Percentiles rank a stretch among this genome's conserved stretches.
phyloP scores from a whole-genome alignment of 2,329 filamentous ascomycete species.

The Seiridium cupressi region DNA sequence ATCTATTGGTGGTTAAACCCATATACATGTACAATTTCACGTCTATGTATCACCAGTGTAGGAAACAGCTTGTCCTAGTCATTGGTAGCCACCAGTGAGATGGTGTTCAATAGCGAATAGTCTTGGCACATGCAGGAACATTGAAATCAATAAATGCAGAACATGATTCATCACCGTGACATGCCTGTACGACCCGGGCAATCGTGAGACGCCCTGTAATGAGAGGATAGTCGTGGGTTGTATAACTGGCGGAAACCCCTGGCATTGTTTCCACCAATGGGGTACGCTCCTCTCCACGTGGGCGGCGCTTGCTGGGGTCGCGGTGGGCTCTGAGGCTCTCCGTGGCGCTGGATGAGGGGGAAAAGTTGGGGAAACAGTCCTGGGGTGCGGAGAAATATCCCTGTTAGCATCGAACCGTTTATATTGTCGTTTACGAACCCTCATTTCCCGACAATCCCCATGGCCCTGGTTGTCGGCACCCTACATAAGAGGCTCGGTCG shows the following conservation, averaged over 20 bases:
- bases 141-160: no score
- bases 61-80: no score
- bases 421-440: constrained; percentile 2
- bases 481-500: not conserved
- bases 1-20: no score
- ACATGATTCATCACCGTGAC: no score
- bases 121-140: no score
- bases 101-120: no score
- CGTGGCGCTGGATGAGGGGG: not conserved
- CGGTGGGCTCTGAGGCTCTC: not conserved
- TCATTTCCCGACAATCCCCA: constrained; percentile 4
- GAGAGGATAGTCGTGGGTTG: not conserved
- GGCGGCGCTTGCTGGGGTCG: not conserved
- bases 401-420: not conserved
- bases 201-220: not conserved
- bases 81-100: no score
- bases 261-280: constrained; percentile 4
- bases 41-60: no score
- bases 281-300: not conserved
- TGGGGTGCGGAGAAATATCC: constrained; percentile 3
- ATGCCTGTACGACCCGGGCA: not conserved
- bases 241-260: constrained; percentile 4
- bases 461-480: not conserved
- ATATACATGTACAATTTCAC: no score
- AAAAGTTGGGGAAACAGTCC: not conserved